Base-by-base conservation (phyloP, 2,329 filamentous ascomycete species). In the Cladosporium sphaerospermum region DNA sequence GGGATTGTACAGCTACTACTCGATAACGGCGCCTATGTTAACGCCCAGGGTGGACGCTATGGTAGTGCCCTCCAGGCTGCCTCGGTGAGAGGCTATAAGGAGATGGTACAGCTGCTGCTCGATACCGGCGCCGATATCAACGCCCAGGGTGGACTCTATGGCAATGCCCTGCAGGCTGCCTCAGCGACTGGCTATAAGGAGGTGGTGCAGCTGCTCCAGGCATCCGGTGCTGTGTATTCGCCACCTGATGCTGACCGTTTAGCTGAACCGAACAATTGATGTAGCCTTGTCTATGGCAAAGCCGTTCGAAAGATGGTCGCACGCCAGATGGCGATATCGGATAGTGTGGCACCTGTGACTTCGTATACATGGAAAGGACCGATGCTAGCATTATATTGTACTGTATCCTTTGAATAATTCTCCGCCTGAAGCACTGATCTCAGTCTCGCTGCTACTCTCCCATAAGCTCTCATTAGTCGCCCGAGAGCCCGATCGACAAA, bases 11-110 rank as follows among this genome's bases (percentile, higher is more conserved):
- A 56, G 41, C 37, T 57, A 34, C 46, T 59, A 11, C 23, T 59
- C 40, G 10, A 57, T 16, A 16, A 16, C 14, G 14, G 56, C 39
- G 57, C 59, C 4, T 45, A 59, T 33, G 54, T 62, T 31, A 57
- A 60, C 31, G 51, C 46, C 16, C 51, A 53, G 41, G 54, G 46
- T 9, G 50, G 59, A 45, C 0, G 3, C 2, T 60, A 45, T 50
- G 44, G 52, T 36, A 4, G 16, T 11, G 53, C 51, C 7, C 49
- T 60, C 3, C 55, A 57, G 37, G 55, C 53, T 14, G 57, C 57
- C 8, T 54, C 54, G 41, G 7, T 1, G 4, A 13, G 45, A 42
- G 51, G 55, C 3, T 33, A 51, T 36, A 33, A 13, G n/a, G 39
- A 43, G 28, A 34, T 18, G 1, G 37, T 32, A 36, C 37, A 43